These are phyloP conservation scores for Sodiomyces alkalinus DNA, from an alignment of 2,329 filamentous ascomycete species.

Conservation along the genomic window DNA sequence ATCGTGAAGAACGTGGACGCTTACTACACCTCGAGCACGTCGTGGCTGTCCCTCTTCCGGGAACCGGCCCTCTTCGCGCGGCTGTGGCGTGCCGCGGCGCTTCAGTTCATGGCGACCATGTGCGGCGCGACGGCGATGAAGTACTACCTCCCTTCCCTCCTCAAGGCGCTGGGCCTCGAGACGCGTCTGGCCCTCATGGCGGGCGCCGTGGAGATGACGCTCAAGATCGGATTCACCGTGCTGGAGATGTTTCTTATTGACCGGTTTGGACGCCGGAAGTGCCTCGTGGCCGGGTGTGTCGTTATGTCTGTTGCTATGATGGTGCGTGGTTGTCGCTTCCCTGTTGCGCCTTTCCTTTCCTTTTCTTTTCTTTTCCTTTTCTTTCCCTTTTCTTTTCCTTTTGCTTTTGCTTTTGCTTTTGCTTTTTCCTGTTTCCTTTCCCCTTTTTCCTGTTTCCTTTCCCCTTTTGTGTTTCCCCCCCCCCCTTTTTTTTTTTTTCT, in stretches of 20 bases:
- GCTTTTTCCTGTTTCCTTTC: no score
- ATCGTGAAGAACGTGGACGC: constrained; percentile 29
- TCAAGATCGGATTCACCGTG: constrained; percentile 40
- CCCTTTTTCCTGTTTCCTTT: no score
- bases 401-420: no score
- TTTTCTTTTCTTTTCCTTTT: no score
- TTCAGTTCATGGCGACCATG: constrained; percentile 47
- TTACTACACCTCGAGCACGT: constrained; percentile 19
- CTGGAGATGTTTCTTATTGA: constrained; percentile 43
- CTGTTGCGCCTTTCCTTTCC: no score
- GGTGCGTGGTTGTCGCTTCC: no score
- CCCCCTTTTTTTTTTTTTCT: no score
- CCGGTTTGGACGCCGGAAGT: constrained; percentile 30
- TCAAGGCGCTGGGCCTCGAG: constrained; percentile 32
- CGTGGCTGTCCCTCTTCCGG: constrained; percentile 32
- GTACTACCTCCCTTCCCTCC: constrained; percentile 40
- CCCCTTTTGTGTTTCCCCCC: no score
- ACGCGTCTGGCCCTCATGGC: constrained; percentile 33
- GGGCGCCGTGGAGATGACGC: constrained; percentile 39
- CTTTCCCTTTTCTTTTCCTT: not conserved
- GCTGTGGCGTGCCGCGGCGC: constrained; percentile 38
- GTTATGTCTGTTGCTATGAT: constrained; percentile 39
- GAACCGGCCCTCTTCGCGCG: constrained; percentile 31
- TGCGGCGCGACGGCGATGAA: constrained; percentile 45
- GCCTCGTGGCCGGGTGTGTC: constrained; percentile 30